phyloP scores from a whole-genome alignment of 106 monocot genomes.

The Chionographis japonica region DNA sequence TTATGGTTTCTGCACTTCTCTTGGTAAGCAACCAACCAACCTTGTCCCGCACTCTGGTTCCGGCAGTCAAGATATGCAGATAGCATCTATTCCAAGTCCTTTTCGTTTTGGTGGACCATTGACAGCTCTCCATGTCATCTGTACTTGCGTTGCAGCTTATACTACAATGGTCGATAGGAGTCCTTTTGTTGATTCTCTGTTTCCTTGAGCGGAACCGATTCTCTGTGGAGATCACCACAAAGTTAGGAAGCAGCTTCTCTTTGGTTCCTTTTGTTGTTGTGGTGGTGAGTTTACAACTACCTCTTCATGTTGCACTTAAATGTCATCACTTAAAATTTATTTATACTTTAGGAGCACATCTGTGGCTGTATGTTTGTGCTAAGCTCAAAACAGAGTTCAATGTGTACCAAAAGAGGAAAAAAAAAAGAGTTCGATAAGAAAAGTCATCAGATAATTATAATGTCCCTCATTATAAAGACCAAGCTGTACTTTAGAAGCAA shows the following conservation, averaged over 20 bases:
- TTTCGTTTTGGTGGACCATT: slow-evolving; percentile 77
- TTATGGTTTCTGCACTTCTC: slow-evolving; percentile 80
- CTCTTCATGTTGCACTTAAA: too few relatives aligned
- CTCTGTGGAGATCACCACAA: slow-evolving; percentile 54
- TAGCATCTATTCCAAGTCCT: slow-evolving; percentile 40
- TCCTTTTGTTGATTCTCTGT: slow-evolving; percentile 74
- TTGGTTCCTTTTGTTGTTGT: slow-evolving; percentile 73
- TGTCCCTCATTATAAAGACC: too few relatives aligned
- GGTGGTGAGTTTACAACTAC: slow-evolving; percentile 48
- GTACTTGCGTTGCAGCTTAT: slow-evolving; percentile 87
- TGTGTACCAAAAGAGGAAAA: too few relatives aligned
- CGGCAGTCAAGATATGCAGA: slow-evolving; percentile 3
- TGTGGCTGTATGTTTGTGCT: too few relatives aligned
- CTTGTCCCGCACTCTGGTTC: too few relatives aligned
- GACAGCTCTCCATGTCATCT: slow-evolving; percentile 76
- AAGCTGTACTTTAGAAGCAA: too few relatives aligned
- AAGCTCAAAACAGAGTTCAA: too few relatives aligned
- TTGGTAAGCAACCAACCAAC: slow-evolving; percentile 47
- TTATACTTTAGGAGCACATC: too few relatives aligned
- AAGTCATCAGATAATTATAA: too few relatives aligned
- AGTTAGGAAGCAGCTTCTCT: slow-evolving; percentile 94
- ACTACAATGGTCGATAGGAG: slow-evolving; percentile 70
- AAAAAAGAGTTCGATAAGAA: too few relatives aligned
- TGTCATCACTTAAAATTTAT: too few relatives aligned
- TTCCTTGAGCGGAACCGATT: slow-evolving; percentile 61